These are phyloP conservation scores for Hordeum marinum DNA, from an alignment of 176 grass and related monocot species.

Conservation along the genomic window DNA sequence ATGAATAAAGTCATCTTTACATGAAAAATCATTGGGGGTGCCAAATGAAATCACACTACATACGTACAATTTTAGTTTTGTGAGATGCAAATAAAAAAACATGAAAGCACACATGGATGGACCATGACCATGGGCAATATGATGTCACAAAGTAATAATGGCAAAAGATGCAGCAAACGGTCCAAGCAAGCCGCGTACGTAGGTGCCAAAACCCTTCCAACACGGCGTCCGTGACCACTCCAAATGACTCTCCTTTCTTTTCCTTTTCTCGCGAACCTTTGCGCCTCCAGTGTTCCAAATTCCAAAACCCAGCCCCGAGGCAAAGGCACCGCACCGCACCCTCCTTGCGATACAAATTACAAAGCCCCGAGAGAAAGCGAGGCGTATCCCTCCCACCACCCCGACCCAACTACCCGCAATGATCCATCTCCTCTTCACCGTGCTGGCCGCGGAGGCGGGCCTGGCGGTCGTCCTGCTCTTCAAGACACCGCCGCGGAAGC, in stretches of 20 bases:
- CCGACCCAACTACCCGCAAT: constrained; percentile 4
- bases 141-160: not conserved
- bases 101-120: not conserved
- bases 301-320: not conserved
- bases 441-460: constrained; percentile 54
- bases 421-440: constrained; percentile 75
- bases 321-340: not conserved
- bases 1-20: no score
- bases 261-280: not conserved
- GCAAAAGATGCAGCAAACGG: not conserved
- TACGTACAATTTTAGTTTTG: no score
- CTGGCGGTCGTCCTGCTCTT: constrained; percentile 56
- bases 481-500: constrained; percentile 63
- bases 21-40: not conserved
- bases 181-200: not conserved
- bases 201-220: not conserved
- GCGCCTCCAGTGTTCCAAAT: not conserved
- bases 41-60: not conserved
- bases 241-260: not conserved
- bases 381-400: not conserved
- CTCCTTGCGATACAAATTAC: not conserved
- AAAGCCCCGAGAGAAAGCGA: not conserved
- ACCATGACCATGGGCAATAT: not conserved
- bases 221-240: not conserved
- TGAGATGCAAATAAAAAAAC: no score